These are phyloP conservation scores for Neurospora crassa DNA, from an alignment of 2,329 filamentous ascomycete genomes.

Conservation along the genomic window DNA sequence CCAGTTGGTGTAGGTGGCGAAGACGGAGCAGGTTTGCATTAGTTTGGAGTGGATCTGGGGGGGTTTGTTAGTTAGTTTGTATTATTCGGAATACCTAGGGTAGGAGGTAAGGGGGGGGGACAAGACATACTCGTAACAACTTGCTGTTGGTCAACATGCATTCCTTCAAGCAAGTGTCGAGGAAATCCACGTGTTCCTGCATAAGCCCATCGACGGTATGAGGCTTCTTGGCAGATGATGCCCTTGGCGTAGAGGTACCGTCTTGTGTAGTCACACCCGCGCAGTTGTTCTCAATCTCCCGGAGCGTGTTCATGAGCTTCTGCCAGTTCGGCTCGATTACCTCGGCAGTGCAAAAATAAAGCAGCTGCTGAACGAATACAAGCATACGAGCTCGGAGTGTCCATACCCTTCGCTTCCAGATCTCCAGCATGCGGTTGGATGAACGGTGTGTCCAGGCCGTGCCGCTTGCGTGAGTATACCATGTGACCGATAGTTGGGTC, in stretches of 20 bases:
- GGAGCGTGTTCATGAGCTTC: constrained; percentile 76
- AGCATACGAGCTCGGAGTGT: constrained; percentile 89
- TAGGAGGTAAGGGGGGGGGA: neutral
- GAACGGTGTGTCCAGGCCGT: constrained; percentile 73
- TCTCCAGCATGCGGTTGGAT: constrained; percentile 63
- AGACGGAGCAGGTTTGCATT: constrained; percentile 91
- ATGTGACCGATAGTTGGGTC: constrained; percentile 73
- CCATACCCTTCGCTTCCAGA: constrained; percentile 90
- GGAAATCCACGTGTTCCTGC: constrained; percentile 97
- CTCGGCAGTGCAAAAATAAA: constrained; percentile 95
- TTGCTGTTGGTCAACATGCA: constrained; percentile 98
- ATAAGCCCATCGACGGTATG: constrained; percentile 94
- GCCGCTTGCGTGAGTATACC: constrained; percentile 80
- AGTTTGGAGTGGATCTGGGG: constrained; percentile 92
- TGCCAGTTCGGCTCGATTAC: constrained; percentile 98
- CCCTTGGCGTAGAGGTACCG: constrained; percentile 10
- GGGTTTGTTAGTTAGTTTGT: constrained; percentile 10
- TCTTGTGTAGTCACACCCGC: constrained; percentile 14
- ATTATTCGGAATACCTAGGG: neutral
- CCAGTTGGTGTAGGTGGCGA: constrained; percentile 81
- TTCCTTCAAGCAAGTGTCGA: constrained; percentile 96
- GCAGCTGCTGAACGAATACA: constrained; percentile 89
- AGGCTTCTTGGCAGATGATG: constrained; percentile 20
- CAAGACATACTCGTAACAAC: constrained; percentile 62
- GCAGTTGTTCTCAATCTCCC: constrained; percentile 28